Evolutionary conservation across 306 rosid genomes (phyloP).

Genomic region (Potentilla sterilis): DNA sequence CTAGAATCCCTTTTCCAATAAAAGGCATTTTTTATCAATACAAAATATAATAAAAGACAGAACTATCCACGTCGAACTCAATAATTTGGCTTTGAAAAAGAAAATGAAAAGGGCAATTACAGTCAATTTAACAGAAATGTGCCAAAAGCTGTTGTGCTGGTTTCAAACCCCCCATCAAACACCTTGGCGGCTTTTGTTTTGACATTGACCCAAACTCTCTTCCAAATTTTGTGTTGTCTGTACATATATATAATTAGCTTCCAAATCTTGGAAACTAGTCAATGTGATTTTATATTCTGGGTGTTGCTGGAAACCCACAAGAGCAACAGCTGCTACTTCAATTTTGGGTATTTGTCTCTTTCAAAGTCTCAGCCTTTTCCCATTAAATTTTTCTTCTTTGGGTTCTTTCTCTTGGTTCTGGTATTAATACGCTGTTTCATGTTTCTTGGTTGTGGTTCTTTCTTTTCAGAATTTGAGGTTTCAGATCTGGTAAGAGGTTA

Average conservation of each 20-base stretch:
- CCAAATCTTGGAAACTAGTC: background rate
- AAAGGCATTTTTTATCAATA: background rate
- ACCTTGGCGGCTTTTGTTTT: constrained; percentile 33
- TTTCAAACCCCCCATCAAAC: constrained; percentile 10
- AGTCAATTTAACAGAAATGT: constrained; percentile 30
- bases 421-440: background rate
- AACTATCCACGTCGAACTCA: background rate
- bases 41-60: constrained; percentile 1
- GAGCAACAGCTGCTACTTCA: background rate
- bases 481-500: constrained; percentile 36
- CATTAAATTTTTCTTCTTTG: background rate
- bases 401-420: background rate
- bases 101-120: constrained; percentile 13
- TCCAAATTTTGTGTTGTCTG: background rate
- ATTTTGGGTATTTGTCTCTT: constrained; percentile 3
- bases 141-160: background rate
- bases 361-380: constrained; percentile 1
- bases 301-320: constrained; percentile 18
- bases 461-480: constrained; percentile 5
- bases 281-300: constrained; percentile 16
- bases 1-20: background rate
- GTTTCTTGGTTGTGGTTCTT: constrained; percentile 7
- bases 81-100: too few relatives aligned
- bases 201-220: background rate
- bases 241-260: background rate